Conservation (phyloP, 257 asterid species). For the Plantago ovata region DNA sequence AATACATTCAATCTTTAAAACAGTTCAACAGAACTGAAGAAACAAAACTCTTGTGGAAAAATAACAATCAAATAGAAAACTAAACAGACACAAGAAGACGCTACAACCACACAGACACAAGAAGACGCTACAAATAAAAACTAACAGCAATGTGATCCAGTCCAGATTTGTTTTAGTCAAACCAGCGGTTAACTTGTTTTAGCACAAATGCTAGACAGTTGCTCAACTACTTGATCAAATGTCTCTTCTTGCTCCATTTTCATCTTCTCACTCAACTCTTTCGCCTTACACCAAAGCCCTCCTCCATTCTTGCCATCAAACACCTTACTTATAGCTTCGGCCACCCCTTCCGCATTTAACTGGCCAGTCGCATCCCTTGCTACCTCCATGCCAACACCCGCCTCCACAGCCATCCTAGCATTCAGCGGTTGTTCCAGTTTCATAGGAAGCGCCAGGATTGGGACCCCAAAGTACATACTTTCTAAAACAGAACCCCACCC, state of each 20-base stretch:
- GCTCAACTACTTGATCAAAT: neutral
- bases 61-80: too few species aligned
- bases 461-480: conserved; percentile 10
- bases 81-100: too few species aligned
- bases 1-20: too few species aligned
- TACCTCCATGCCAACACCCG: conserved; percentile 17
- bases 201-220: neutral
- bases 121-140: too few species aligned
- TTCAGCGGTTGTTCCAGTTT: conserved; percentile 3
- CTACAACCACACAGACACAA: too few species aligned
- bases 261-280: conserved; percentile 4
- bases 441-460: conserved; percentile 17
- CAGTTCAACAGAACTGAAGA: too few species aligned
- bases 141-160: too few species aligned
- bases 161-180: too few species aligned
- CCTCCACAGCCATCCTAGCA: conserved; percentile 11
- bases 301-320: neutral
- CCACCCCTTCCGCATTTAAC: conserved; percentile 9
- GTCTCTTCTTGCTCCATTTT: conserved; percentile 1
- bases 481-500: conserved; percentile 16
- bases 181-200: too few species aligned
- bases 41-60: too few species aligned
- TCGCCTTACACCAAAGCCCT: neutral
- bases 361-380: conserved; percentile 3
- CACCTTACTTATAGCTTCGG: conserved; percentile 7